Evolutionary conservation across 352 stramenopile species (phyloP).

Genomic region (Pythium sp.): DNA sequence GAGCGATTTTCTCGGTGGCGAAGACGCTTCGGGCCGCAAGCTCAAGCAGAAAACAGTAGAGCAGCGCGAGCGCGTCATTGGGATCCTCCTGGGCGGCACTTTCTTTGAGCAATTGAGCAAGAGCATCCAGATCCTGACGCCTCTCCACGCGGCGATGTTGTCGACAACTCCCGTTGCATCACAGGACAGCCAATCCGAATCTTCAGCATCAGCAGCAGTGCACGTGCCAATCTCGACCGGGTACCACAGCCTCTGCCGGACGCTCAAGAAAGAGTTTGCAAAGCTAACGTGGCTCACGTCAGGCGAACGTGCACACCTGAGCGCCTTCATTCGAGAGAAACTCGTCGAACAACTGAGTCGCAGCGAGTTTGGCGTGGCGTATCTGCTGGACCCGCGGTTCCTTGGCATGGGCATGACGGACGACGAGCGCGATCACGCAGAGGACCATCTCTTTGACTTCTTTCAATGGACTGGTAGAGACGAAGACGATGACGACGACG

Average conservation of each 20-base stretch:
- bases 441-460: constrained; percentile 29
- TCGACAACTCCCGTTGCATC: neutral
- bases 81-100: neutral
- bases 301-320: neutral
- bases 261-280: neutral
- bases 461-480: constrained; percentile 5
- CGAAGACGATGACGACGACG: constrained; percentile 2
- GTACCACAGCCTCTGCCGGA: constrained; percentile 2
- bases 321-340: neutral
- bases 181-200: neutral
- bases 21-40: neutral
- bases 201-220: neutral
- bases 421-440: constrained; percentile 31
- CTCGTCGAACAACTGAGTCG: neutral
- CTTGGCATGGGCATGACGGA: constrained; percentile 15
- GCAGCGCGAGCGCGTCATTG: neutral
- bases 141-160: constrained; percentile 5
- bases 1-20: constrained; percentile 1
- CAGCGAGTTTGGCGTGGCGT: constrained; percentile 10
- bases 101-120: constrained; percentile 16
- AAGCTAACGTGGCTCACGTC: neutral
- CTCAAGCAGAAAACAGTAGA: neutral
- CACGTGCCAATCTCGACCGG: constrained; percentile 5
- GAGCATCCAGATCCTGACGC: constrained; percentile 12
- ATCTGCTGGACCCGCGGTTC: constrained; percentile 17